A percentile compares a stretch with the other conserved stretches of the same genome.
phyloP scores from a whole-genome alignment of 2,329 filamentous ascomycete genomes.

The Pestalotiopsis sp. region DNA sequence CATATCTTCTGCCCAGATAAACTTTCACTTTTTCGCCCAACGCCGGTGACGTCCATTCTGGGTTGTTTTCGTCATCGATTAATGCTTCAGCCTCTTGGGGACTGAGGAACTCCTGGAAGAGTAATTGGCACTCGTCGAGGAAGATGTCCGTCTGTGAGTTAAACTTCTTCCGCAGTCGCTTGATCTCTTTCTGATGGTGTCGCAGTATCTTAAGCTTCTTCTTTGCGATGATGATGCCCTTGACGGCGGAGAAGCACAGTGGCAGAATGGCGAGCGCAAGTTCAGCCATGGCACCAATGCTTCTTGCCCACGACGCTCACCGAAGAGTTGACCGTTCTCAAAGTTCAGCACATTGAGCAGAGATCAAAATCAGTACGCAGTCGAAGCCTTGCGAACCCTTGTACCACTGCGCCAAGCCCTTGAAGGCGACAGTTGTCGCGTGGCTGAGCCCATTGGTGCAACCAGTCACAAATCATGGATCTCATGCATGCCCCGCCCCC shows the following conservation, averaged over 20 bases:
- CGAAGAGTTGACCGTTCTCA: background rate
- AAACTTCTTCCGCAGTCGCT: conserved; percentile 20
- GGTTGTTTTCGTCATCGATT: conserved; percentile 11
- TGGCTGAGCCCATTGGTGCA: background rate
- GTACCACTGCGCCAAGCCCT: background rate
- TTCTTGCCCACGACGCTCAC: background rate
- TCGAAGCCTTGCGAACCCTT: too few species aligned
- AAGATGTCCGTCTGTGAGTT: conserved; percentile 17
- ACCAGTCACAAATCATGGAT: background rate
- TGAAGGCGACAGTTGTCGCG: background rate
- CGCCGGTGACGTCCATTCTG: conserved; percentile 11
- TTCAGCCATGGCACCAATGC: conserved; percentile 17
- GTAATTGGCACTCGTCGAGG: conserved; percentile 20
- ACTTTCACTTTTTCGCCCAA: background rate
- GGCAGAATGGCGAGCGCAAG: conserved; percentile 21
- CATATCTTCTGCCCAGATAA: background rate
- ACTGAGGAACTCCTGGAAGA: conserved; percentile 17
- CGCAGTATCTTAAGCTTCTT: conserved; percentile 20
- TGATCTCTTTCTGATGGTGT: conserved; percentile 16
- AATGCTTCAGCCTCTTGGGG: conserved; percentile 17
- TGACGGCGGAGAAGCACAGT: conserved; percentile 17
- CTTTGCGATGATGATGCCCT: conserved; percentile 15
- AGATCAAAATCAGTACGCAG: too few species aligned
- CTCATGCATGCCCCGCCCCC: background rate
- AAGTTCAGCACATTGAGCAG: background rate